Evolutionary conservation across 495 filamentous ascomycete species (phyloP), one percentile per base, ranked within the genome.

Genomic region (Penicillium soppii): DNA sequence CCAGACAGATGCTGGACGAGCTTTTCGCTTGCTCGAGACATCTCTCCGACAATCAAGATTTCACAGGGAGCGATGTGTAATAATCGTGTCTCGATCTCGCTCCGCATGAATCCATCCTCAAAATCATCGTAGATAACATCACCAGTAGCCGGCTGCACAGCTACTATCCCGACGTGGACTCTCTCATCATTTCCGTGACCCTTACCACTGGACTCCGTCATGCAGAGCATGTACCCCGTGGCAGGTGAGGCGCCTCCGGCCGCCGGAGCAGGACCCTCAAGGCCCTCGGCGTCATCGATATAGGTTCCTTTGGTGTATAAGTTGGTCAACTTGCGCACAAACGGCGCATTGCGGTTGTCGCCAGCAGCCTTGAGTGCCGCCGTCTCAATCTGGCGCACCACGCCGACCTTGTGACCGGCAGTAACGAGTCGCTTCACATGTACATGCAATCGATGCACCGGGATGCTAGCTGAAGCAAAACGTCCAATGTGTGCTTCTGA

Each of bases 281-380:
- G 66, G 13, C 91, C 89, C 52, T 96, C 92, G 7, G 86, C 77
- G 67, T 99, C 94, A 63, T 99, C 94, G 42, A 99, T 87, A 56
- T 99, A 99, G 0, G 94, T 99, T 21, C 91, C 94, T 68, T 99
- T 99, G 6, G 94, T 99, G 70, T 97, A 99, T 8, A 99, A 72
- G 67, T 96, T 97, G 8, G 94, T 96, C 57, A 99, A 81, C 59
- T 95, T 94, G 33, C 94, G 86, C 15, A 87, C 83, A 58, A 99
- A 99, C 0, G 94, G 91, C 1, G 89, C 83, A 63, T 96, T 97
- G 47, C 89, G 82, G 66, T 99, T 99, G 67, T 97, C 91, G 5
- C 94, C 95, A 7, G 85, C 94, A 29, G 95, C 95, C 65, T 99
- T 99, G 50, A 99, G 73, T 0, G 94, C 94, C n/a, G 94, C 94